Conservation (phyloP, 2,329 filamentous ascomycete genomes). For the Diaporthe destruens region DNA sequence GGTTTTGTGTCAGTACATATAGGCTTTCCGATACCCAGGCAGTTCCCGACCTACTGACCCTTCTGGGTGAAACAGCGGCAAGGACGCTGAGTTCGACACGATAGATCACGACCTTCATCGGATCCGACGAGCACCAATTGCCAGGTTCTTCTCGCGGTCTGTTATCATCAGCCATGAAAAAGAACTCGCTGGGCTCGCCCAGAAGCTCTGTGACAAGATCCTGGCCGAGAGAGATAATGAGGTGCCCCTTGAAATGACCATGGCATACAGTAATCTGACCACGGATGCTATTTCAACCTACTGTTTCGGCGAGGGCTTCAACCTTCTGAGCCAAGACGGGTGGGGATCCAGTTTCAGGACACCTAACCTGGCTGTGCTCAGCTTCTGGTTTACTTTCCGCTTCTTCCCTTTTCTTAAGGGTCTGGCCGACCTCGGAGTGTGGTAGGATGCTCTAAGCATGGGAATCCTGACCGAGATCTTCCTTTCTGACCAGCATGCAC, state of each 20-base stretch:
- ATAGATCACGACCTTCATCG: conserved; percentile 30
- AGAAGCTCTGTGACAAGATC: conserved; percentile 33
- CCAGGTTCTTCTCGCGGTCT: conserved; percentile 33
- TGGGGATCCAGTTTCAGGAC: conserved; percentile 29
- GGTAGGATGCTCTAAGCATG: not conserved
- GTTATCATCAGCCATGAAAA: conserved; percentile 3
- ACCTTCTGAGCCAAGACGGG: conserved; percentile 14
- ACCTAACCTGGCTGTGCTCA: not conserved
- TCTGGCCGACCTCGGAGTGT: not conserved
- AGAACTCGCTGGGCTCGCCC: not conserved
- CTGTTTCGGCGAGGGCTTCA: conserved; percentile 27
- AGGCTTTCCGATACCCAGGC: too few relatives aligned
- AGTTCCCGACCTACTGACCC: not conserved
- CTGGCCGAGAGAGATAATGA: not conserved
- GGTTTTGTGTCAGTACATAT: not conserved
- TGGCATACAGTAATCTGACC: conserved; percentile 26
- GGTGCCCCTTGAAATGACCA: conserved; percentile 1
- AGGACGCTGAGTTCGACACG: conserved; percentile 9
- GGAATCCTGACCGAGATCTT: not conserved
- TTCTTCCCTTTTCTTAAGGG: conserved; percentile 19
- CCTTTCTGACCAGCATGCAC: not conserved
- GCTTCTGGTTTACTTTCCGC: conserved; percentile 9
- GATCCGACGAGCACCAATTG: conserved; percentile 3
- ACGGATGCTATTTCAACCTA: not conserved
- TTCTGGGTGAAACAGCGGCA: not conserved